Evolutionary conservation across 2,329 filamentous ascomycete species (phyloP).

Genomic region (Leptosphaerulina australis): DNA sequence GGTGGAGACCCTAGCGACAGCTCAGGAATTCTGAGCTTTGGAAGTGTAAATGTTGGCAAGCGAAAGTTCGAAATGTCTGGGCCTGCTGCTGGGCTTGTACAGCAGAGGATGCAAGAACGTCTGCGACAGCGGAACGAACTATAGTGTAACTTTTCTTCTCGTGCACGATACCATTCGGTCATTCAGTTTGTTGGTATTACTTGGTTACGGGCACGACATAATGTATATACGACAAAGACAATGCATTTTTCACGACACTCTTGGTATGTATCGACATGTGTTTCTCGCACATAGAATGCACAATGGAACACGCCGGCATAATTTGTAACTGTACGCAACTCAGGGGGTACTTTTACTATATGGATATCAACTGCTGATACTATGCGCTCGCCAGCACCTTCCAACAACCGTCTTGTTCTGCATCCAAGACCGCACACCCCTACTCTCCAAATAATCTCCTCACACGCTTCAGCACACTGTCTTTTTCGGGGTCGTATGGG

Average conservation of each 20-base stretch:
- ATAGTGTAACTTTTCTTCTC: constrained; percentile 23
- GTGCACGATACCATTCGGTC: constrained; percentile 28
- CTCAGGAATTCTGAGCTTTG: constrained; percentile 11
- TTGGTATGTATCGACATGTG: too few relatives aligned
- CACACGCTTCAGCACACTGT: constrained; percentile 92
- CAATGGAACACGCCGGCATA: too few relatives aligned
- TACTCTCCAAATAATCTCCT: constrained; percentile 75
- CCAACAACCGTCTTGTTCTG: neutral
- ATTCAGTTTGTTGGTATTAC: constrained; percentile 12
- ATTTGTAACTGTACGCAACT: too few relatives aligned
- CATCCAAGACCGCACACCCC: constrained; percentile 8
- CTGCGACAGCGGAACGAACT: constrained; percentile 39
- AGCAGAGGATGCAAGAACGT: constrained; percentile 38
- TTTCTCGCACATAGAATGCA: too few relatives aligned
- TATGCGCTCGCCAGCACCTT: neutral
- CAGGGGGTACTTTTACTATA: neutral
- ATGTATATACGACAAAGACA: constrained; percentile 30
- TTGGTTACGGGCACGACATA: constrained; percentile 11
- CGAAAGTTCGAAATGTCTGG: constrained; percentile 44
- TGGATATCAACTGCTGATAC: constrained; percentile 14
- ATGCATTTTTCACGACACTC: constrained; percentile 15
- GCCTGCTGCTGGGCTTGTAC: constrained; percentile 44
- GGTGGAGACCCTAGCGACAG: neutral
- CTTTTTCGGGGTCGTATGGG: constrained; percentile 98
- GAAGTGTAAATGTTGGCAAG: constrained; percentile 36